These are phyloP conservation scores for Ophiosphaerella narmari DNA, from an alignment of 2,329 filamentous ascomycete species.

Conservation along the genomic window DNA sequence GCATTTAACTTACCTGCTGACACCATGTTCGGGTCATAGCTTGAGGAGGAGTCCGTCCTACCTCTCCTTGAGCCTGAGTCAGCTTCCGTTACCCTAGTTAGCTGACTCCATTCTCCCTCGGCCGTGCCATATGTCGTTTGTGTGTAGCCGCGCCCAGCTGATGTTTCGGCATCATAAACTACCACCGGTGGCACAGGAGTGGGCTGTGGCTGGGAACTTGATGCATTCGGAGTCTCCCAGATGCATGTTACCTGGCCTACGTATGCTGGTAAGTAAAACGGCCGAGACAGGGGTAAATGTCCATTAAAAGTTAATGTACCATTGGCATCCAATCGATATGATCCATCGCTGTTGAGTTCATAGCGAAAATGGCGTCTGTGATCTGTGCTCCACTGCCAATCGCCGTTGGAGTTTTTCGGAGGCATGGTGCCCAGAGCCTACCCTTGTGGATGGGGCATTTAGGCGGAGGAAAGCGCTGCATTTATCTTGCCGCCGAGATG, in stretches of 20 bases:
- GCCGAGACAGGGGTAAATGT: background rate
- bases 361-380: background rate
- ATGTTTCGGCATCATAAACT: too few relatives aligned
- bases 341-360: background rate
- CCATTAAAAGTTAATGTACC: background rate
- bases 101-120: background rate
- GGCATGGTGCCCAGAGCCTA: background rate
- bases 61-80: background rate
- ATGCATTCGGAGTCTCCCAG: background rate
- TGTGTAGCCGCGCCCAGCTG: too few relatives aligned
- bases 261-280: background rate
- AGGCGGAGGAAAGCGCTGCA: background rate
- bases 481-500: background rate
- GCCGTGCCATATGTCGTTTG: too few relatives aligned
- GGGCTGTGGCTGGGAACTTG: background rate
- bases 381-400: background rate
- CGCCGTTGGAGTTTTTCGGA: background rate
- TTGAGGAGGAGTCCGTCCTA: slow-evolving; percentile 3
- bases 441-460: background rate
- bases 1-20: slow-evolving; percentile 1
- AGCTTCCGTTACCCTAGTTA: background rate
- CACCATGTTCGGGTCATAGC: slow-evolving; percentile 7
- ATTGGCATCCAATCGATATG: background rate
- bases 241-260: background rate
- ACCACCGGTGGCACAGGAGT: too few relatives aligned